phyloP scores from a whole-genome alignment of 2,329 filamentous ascomycete species.

The Leptoxyphium fumago region DNA sequence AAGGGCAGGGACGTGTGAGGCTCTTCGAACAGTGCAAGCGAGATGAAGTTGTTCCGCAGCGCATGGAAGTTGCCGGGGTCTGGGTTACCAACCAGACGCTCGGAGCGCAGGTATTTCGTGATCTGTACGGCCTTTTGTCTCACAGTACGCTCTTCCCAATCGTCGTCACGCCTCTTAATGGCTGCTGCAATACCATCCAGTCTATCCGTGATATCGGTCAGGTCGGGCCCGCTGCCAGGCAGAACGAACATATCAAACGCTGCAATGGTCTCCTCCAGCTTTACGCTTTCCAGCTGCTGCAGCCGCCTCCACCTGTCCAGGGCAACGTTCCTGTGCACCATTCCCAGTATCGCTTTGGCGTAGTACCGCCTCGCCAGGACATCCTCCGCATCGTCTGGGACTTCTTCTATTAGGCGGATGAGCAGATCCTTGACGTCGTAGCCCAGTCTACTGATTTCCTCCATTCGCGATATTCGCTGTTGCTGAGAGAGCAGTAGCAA shows the following conservation, averaged over 20 bases:
- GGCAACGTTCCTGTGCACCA: constrained; percentile 67
- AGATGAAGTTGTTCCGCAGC: constrained; percentile 77
- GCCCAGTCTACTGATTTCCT: constrained; percentile 55
- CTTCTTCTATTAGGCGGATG: constrained; percentile 50
- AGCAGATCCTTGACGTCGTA: constrained; percentile 76
- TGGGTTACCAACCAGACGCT: constrained; percentile 49
- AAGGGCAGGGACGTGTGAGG: constrained; percentile 71
- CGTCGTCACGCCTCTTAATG: constrained; percentile 39
- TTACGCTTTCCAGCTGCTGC: constrained; percentile 28
- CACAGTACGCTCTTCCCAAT: constrained; percentile 42
- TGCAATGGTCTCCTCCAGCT: constrained; percentile 60
- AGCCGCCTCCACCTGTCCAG: constrained; percentile 60
- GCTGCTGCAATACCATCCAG: constrained; percentile 48
- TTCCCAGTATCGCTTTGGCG: constrained; percentile 57
- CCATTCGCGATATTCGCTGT: constrained; percentile 53
- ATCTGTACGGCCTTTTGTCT: constrained; percentile 54
- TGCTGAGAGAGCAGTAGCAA: constrained; percentile 56
- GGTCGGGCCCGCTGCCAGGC: constrained; percentile 55
- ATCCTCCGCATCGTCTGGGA: constrained; percentile 49
- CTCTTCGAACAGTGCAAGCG: constrained; percentile 57
- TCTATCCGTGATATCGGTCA: constrained; percentile 46
- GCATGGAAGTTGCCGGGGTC: constrained; percentile 61
- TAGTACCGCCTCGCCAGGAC: constrained; percentile 67
- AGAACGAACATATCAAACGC: constrained; percentile 85
- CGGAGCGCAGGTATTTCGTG: constrained; percentile 51